Percentiles rank a stretch among this genome's conserved stretches.
Conservation (phyloP, 1,284 basidiomycete genomes). For the Apiotrichum gamsii region DNA sequence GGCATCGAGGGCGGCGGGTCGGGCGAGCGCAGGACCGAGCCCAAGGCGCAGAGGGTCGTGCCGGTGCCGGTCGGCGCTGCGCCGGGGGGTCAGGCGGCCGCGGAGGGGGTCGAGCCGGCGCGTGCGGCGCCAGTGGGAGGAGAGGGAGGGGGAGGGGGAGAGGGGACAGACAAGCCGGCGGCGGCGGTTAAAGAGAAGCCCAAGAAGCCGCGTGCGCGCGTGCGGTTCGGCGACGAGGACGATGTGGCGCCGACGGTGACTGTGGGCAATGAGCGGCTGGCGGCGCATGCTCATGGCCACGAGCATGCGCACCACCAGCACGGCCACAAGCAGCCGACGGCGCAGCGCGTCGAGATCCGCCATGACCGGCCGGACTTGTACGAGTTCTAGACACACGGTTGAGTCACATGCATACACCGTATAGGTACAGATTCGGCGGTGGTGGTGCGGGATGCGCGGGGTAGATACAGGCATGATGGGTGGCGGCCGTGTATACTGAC, state of each 20-base stretch:
- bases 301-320: constrained; percentile 18
- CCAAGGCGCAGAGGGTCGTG: constrained; percentile 5
- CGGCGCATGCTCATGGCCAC: too few relatives aligned
- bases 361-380: constrained; percentile 50
- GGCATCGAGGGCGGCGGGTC: constrained; percentile 90
- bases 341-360: constrained; percentile 22
- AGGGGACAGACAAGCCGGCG: too few relatives aligned
- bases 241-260: constrained; percentile 22
- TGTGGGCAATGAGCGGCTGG: too few relatives aligned
- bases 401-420: neutral
- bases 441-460: too few relatives aligned
- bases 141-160: neutral
- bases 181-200: constrained; percentile 18
- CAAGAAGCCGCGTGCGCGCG: constrained; percentile 31
- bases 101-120: neutral
- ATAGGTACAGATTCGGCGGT: too few relatives aligned
- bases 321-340: constrained; percentile 6
- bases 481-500: too few relatives aligned
- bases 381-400: constrained; percentile 45
- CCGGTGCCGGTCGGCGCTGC: neutral
- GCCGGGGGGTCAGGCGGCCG: neutral
- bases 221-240: constrained; percentile 39
- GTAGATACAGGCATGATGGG: too few relatives aligned
- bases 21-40: constrained; percentile 66
- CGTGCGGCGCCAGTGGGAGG: neutral